Evolutionary conservation across 78 protist genomes (phyloP).

Genomic region (Trichosphaerium sp.): DNA sequence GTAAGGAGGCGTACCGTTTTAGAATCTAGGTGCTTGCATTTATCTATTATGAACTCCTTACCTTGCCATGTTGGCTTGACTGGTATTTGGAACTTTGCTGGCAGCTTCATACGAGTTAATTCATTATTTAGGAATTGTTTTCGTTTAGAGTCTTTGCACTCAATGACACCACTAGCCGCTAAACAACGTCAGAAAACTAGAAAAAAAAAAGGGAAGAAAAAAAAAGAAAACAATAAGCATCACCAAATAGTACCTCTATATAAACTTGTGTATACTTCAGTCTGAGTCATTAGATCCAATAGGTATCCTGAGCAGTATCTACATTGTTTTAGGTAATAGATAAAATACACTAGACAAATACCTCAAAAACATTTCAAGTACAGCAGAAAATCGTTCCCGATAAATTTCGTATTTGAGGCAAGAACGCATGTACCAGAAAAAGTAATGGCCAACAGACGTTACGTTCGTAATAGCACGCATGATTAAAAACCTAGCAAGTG

Average conservation of each 20-base stretch:
- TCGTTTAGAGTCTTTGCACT: too few species aligned
- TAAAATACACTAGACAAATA: neutral
- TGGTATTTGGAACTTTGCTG: constrained; percentile 8
- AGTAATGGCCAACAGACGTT: constrained; percentile 16
- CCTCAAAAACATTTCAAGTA: neutral
- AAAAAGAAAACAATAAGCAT: neutral
- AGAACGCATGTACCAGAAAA: constrained; percentile 58
- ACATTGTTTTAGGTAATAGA: neutral
- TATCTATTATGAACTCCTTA: neutral
- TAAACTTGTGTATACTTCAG: constrained; percentile 21
- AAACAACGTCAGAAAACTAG: neutral
- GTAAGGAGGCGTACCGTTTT: neutral
- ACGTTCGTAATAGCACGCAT: constrained; percentile 46
- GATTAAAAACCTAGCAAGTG: constrained; percentile 67
- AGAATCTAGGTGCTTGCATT: neutral
- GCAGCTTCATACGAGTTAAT: neutral
- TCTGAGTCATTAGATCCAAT: constrained; percentile 58
- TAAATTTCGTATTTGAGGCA: too few species aligned
- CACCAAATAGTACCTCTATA: constrained; percentile 65
- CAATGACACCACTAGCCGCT: neutral
- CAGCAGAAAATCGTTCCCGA: constrained; percentile 7
- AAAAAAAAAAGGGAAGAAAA: neutral
- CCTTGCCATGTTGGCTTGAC: neutral
- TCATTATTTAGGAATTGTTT: constrained; percentile 1
- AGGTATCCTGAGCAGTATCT: constrained; percentile 37